Conservation (phyloP, 202 grass and related monocot genomes). For the Eragrostis tef region DNA sequence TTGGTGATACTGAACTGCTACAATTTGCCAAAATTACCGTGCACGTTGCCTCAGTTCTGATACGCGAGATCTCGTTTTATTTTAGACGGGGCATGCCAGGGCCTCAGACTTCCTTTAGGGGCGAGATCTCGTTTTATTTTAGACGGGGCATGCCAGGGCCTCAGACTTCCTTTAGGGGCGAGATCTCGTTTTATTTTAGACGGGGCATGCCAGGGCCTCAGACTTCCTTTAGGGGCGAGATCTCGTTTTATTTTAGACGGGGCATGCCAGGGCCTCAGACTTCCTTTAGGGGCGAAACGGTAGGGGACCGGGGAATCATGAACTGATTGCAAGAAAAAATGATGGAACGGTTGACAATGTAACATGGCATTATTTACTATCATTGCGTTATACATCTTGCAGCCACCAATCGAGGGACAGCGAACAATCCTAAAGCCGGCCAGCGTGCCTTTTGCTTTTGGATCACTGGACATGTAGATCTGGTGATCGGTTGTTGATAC, state of each 20-base stretch:
- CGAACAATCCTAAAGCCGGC: slow-evolving; percentile 32
- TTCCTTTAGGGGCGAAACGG: background rate
- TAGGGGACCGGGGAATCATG: slow-evolving; percentile 42
- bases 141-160: background rate
- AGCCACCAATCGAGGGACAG: slow-evolving; percentile 52
- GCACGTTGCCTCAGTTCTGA: background rate
- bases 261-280: background rate
- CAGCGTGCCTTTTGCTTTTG: slow-evolving; percentile 20
- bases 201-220: background rate
- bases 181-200: slow-evolving; percentile 4
- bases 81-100: background rate
- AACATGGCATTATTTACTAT: slow-evolving; percentile 24
- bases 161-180: slow-evolving; percentile 19
- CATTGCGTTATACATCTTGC: slow-evolving; percentile 41
- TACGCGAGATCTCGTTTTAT: background rate
- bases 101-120: background rate
- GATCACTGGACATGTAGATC: background rate
- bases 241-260: background rate
- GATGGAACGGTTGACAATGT: slow-evolving; percentile 53
- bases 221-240: slow-evolving; percentile 7
- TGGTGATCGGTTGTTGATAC: background rate
- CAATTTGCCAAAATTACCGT: background rate
- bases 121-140: background rate
- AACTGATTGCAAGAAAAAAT: slow-evolving; percentile 32
- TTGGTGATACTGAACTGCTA: background rate